Conservation (phyloP, 768 basidiomycete genomes). For the Macrocybe gigantea region DNA sequence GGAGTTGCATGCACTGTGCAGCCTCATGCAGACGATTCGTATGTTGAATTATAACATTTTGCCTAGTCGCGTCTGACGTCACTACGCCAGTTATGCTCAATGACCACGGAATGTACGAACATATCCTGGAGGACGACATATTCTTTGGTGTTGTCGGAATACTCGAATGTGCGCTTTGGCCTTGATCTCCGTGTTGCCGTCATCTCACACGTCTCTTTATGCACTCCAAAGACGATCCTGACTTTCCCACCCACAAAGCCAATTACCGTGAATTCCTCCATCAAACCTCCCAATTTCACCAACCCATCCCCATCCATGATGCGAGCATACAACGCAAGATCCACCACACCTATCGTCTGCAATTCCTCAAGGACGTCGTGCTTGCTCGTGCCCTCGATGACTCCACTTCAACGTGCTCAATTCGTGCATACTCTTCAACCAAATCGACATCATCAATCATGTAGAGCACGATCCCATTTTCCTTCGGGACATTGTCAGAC, state of each 20-base stretch:
- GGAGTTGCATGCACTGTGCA: constrained; percentile 86
- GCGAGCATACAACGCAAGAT: constrained; percentile 76
- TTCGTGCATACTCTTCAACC: constrained; percentile 97
- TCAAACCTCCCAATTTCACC: constrained; percentile 77
- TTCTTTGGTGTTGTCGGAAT: constrained; percentile 94
- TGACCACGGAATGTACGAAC: constrained; percentile 91
- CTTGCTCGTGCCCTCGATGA: constrained; percentile 94
- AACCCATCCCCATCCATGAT: constrained; percentile 83
- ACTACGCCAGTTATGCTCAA: constrained; percentile 76
- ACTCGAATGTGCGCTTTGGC: constrained; percentile 76
- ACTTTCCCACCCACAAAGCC: constrained; percentile 94
- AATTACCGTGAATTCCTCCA: constrained; percentile 93
- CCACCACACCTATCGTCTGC: constrained; percentile 94
- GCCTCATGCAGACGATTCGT: constrained; percentile 94
- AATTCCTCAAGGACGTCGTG: constrained; percentile 97
- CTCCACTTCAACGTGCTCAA: constrained; percentile 96
- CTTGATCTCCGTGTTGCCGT: constrained; percentile 1
- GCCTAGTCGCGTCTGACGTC: constrained; percentile 4
- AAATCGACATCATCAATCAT: constrained; percentile 94
- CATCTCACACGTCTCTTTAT: constrained; percentile 5
- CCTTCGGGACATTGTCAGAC: constrained; percentile 68
- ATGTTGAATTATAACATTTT: constrained; percentile 11
- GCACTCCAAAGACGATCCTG: constrained; percentile 78
- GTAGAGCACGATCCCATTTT: constrained; percentile 76
- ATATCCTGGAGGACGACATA: constrained; percentile 87